Evolutionary conservation across 176 grass and related monocot genomes (phyloP), one percentile per base, ranked within the genome.

Genomic region (Olyra latifolia): DNA sequence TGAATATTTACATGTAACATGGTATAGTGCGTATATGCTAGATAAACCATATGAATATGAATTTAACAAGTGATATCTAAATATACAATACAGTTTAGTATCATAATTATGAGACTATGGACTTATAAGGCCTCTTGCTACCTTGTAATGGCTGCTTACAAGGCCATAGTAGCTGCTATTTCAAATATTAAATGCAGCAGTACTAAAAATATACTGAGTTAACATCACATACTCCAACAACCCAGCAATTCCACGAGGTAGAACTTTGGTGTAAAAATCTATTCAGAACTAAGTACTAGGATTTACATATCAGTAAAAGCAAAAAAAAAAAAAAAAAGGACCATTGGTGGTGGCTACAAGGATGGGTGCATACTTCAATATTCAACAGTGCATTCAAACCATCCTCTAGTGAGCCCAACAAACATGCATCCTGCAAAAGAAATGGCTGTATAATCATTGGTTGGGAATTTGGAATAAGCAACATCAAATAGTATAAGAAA

Each of bases 301-400:
- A 56, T 66, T 8, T 41, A 85, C n/a, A 15, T 62, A 66, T 45
- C 73, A 86, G 45, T 66, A 30, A 49, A 74, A 30, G 71, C 39
- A 59, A 52, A 27, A 55, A 43, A 40, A 60, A 42, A n/a, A 29
- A 35, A 60, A 3, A 30, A 46, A 28, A 19, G n/a, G 38, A 5
- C 20, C 19, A 16, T n/a, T n/a, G n/a, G n/a, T 55, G 17, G 71
- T 25, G 16, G 32, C 12, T 85, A 56, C 7, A 79, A 63, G 10
- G 22, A 53, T 65, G 19, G 16, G 45, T n/a, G 11, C 74, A 59
- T 84, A 95, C 87, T 87, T 92, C 89, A 88, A 92, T 85, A 79
- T 95, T 95, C 32, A 95, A 56, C 44, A 95, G 74, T 62, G 89
- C 84, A 77, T 87, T 91, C 61, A 95, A 78, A 38, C 89, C 93